Conservation (phyloP, 2,329 filamentous ascomycete species). For the Knoxdaviesia proteae region DNA sequence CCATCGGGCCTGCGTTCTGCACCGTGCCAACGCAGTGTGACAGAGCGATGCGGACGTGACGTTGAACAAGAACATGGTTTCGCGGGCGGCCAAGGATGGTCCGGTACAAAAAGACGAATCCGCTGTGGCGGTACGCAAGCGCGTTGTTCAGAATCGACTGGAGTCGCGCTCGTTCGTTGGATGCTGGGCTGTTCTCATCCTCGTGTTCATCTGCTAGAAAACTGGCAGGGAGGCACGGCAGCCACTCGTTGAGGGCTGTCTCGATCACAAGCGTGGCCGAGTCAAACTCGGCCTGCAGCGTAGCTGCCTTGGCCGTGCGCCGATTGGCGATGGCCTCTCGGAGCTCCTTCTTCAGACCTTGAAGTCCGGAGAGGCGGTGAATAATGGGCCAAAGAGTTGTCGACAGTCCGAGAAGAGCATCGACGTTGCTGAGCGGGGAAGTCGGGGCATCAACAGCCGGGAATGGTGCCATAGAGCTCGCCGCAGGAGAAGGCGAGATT, state of each 20-base stretch:
- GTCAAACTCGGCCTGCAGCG: conserved; percentile 27
- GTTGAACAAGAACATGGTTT: conserved; percentile 28
- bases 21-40: conserved; percentile 34
- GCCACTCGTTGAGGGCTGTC: conserved; percentile 31
- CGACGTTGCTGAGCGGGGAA: conserved; percentile 29
- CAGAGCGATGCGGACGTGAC: conserved; percentile 27
- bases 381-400: conserved; percentile 43
- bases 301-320: conserved; percentile 21
- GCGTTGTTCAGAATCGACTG: conserved; percentile 37
- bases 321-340: conserved; percentile 20
- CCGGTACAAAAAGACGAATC: conserved; percentile 35
- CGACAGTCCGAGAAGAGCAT: conserved; percentile 38
- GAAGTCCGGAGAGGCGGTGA: conserved; percentile 35
- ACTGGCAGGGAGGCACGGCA: conserved; percentile 25
- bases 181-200: conserved; percentile 4
- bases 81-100: conserved; percentile 27
- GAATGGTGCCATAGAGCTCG: conserved; percentile 23
- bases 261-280: conserved; percentile 33
- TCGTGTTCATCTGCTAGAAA: conserved; percentile 8
- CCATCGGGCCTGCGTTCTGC: conserved; percentile 35
- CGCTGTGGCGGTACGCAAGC: conserved; percentile 37
- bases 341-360: conserved; percentile 29
- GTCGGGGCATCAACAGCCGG: conserved; percentile 22
- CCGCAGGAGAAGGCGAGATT: conserved; percentile 26
- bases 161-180: conserved; percentile 19